Conservation (phyloP, 176 grass and related monocot genomes). For the Pontederia paniculata region DNA sequence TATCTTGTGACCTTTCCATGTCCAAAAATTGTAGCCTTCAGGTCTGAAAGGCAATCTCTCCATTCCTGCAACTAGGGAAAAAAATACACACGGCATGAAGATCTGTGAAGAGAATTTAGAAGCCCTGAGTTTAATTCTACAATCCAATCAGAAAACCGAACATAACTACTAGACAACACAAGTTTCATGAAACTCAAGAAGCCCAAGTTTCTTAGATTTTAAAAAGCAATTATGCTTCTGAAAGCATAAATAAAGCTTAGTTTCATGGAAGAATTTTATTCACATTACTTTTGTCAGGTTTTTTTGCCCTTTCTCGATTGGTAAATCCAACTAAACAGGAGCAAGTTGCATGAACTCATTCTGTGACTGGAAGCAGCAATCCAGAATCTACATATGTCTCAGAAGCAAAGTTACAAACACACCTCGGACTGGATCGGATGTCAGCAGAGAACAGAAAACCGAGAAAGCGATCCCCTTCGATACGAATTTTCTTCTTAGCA, state of each 20-base stretch:
- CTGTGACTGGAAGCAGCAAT: slow-evolving; percentile 8
- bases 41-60: slow-evolving; percentile 69
- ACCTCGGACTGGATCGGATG: slow-evolving; percentile 16
- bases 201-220: too few relatives aligned
- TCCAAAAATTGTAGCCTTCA: slow-evolving; percentile 93
- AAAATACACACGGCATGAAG: neutral
- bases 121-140: neutral
- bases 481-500: slow-evolving; percentile 59
- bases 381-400: slow-evolving; percentile 31
- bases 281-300: too few relatives aligned
- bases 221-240: neutral
- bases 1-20: slow-evolving; percentile 73
- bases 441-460: slow-evolving; percentile 48
- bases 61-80: slow-evolving; percentile 32
- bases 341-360: neutral
- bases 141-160: neutral
- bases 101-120: neutral
- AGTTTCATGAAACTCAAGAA: too few relatives aligned
- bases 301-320: too few relatives aligned
- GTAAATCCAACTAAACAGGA: neutral
- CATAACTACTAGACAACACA: too few relatives aligned
- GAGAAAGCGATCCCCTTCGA: slow-evolving; percentile 50
- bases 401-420: slow-evolving; percentile 16
- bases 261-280: too few relatives aligned
- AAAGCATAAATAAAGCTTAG: too few relatives aligned